Evolutionary conservation across 2,329 filamentous ascomycete species (phyloP).

Genomic region (Cytospora paraplurivora): DNA sequence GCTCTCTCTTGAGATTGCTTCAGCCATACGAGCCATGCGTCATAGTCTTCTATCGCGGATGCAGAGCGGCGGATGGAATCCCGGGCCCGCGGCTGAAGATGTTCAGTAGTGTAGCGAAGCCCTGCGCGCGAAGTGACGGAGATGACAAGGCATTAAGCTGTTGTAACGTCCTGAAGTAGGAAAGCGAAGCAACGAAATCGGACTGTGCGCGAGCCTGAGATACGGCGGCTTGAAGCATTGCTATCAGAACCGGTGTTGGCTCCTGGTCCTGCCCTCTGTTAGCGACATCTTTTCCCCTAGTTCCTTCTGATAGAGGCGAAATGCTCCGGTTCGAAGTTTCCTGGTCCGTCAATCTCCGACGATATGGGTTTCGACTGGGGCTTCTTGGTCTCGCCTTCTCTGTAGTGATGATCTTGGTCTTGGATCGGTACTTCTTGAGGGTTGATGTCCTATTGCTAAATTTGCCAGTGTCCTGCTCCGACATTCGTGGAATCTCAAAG

Average conservation of each 20-base stretch:
- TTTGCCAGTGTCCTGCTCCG: constrained; percentile 60
- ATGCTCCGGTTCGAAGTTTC: constrained; percentile 33
- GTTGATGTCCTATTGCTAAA: constrained; percentile 72
- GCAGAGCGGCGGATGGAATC: constrained; percentile 70
- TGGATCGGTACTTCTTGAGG: constrained; percentile 61
- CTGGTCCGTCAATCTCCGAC: constrained; percentile 35
- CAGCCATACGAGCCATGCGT: constrained; percentile 80
- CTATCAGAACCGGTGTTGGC: constrained; percentile 57
- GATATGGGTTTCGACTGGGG: constrained; percentile 61
- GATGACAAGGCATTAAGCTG: constrained; percentile 67
- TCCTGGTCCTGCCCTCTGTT: constrained; percentile 44
- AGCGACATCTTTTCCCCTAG: constrained; percentile 38
- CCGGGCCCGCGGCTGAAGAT: constrained; percentile 73
- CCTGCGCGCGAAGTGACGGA: constrained; percentile 63
- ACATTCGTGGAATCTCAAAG: constrained; percentile 73
- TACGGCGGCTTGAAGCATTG: constrained; percentile 76
- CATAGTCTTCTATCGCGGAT: constrained; percentile 74
- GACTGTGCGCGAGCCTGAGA: constrained; percentile 75
- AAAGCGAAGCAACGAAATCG: constrained; percentile 80
- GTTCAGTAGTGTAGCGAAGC: constrained; percentile 71
- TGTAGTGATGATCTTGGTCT: constrained; percentile 58
- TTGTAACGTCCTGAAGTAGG: constrained; percentile 82
- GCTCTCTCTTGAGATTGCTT: constrained; percentile 80
- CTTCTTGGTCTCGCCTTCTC: constrained; percentile 42
- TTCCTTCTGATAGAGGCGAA: constrained; percentile 15